Base-by-base conservation (phyloP, 805 yeast genomes). In the Candida koratica region DNA sequence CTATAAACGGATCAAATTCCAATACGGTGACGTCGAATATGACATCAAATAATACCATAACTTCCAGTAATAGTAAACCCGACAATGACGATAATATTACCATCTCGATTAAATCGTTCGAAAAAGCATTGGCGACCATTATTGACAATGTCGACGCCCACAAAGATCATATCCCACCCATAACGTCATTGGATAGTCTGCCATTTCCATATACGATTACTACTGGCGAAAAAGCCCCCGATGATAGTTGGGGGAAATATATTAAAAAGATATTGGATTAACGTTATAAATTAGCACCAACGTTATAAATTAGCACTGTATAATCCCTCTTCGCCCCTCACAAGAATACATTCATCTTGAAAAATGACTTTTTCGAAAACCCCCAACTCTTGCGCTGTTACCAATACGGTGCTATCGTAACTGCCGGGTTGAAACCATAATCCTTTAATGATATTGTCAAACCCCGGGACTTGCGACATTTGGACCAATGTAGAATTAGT, bases 401-500 rank as follows among this genome's bases (percentile, higher is more conserved):
- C 60, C 12, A 81, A 61, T 3, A 73, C 75, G 9, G 62, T 67
- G 2, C 53, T 50, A 48, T 81, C 79, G 46, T 74, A 84, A 15
- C 87, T 73, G 0, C 94, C 95, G 0, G 95, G 95, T 51, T 85
- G 95, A 46, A 83, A 79, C 95, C 95, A 86, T 11, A 84, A 60
- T 1, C 81, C 77, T 47, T 71, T 72, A 11, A 82, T 59, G 0
- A 58, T 38, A 11, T 50, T 34, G 19, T 56, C 48, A 39, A 74
- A 57, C 11, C 65, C 65, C 8, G 64, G 55, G 24, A 79, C 50
- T 0, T 69, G 52, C 5, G 67, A 53, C 12, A 69, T 60, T 28
- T 58, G 61, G 24, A 52, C 46, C 20, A 67, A 52, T 0, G 69
- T 64, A 2, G 42, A 32, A 2, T 44, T 44, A 1, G 87, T 75